These are phyloP conservation scores for Paramecium octaurelia DNA, from an alignment of 73 alveolate genomes.

Conservation along the genomic window DNA sequence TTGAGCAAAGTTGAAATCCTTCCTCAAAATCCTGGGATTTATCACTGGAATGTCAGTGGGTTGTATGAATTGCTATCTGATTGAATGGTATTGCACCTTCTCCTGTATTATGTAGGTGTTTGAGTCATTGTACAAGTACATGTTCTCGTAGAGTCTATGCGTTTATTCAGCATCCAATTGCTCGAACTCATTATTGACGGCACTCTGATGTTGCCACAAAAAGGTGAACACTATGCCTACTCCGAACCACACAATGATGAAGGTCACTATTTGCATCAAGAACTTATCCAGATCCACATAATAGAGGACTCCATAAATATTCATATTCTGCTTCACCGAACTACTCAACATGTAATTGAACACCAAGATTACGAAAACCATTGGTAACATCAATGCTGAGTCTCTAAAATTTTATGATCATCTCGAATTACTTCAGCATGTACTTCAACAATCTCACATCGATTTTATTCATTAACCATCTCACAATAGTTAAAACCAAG, in stretches of 20 bases:
- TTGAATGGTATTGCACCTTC: conserved; percentile 3
- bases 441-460: background rate
- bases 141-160: background rate
- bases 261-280: background rate
- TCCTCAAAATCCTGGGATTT: background rate
- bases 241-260: background rate
- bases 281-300: conserved; percentile 43
- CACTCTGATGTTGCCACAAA: background rate
- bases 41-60: background rate
- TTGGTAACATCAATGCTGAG: background rate
- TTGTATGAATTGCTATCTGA: background rate
- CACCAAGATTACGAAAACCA: background rate
- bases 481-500: background rate
- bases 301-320: background rate
- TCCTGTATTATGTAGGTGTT: background rate
- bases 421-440: background rate
- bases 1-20: background rate
- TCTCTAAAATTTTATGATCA: background rate
- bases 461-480: background rate
- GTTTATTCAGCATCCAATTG: background rate
- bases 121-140: background rate
- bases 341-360: background rate
- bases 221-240: background rate
- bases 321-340: background rate
- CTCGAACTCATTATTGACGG: background rate